Percentiles rank a stretch among this genome's conserved stretches.
Conservation (phyloP, 139 green algal genomes). For the Tetradesmus obliquus region DNA sequence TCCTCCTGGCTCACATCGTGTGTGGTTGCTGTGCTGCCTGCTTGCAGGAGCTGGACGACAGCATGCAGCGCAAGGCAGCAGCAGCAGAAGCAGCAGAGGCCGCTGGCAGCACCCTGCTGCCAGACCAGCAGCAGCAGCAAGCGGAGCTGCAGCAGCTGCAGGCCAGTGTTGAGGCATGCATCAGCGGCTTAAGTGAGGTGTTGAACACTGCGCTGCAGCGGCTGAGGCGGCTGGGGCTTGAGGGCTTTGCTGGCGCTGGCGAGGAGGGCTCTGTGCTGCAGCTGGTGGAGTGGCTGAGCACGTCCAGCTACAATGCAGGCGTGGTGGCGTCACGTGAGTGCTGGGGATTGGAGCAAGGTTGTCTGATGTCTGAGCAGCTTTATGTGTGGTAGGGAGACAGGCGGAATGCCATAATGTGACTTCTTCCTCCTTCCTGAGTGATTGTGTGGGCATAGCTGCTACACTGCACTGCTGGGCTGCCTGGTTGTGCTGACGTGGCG, state of each 20-base stretch:
- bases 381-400: too few species aligned
- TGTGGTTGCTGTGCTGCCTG: too few species aligned
- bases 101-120: neutral
- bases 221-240: constrained; percentile 6
- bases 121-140: neutral
- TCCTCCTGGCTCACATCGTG: too few species aligned
- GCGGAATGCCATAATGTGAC: too few species aligned
- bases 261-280: neutral
- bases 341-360: neutral
- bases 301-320: constrained; percentile 2
- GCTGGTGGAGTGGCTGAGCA: constrained; percentile 23
- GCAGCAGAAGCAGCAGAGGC: constrained; percentile 10
- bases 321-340: neutral
- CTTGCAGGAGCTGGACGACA: neutral
- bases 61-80: neutral
- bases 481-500: too few species aligned
- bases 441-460: too few species aligned
- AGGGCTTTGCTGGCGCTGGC: neutral
- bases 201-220: neutral
- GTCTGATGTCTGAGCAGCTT: too few species aligned
- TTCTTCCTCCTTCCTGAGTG: too few species aligned
- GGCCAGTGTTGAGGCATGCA: neutral
- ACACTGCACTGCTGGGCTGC: too few species aligned
- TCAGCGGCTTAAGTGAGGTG: constrained; percentile 1
- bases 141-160: neutral